These are phyloP conservation scores for Salpingoeca rosetta DNA, from an alignment of 78 protist species.

Conservation along the genomic window DNA sequence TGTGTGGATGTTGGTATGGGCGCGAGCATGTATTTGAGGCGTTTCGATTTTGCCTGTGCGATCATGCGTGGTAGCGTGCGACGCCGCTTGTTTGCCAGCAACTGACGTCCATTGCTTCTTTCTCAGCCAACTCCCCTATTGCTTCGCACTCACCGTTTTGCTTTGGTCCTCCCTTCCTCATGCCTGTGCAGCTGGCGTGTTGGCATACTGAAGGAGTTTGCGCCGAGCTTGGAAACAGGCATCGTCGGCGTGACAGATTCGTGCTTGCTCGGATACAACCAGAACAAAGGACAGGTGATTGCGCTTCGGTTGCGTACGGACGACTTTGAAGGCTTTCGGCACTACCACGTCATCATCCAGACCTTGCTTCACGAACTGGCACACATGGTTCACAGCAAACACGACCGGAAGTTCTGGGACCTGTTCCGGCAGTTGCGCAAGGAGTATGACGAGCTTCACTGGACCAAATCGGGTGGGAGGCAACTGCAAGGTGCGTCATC, in stretches of 20 bases:
- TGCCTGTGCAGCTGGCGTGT: background rate
- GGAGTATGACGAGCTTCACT: no score
- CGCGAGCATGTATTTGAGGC: no score
- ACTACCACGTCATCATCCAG: background rate
- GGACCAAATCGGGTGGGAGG: no score
- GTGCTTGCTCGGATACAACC: background rate
- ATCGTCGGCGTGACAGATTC: background rate
- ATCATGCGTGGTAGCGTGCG: no score
- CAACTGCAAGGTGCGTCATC: no score
- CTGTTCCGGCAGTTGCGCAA: background rate
- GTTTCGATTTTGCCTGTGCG: no score
- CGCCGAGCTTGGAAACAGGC: background rate
- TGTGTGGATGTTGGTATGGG: no score
- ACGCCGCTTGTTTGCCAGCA: no score
- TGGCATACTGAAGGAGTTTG: background rate
- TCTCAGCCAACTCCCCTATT: no score
- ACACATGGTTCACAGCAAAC: background rate
- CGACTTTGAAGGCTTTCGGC: background rate
- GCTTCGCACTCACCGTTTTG: no score
- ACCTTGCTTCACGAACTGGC: background rate
- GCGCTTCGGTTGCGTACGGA: background rate
- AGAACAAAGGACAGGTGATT: background rate
- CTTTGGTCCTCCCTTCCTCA: no score
- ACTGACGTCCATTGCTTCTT: no score
- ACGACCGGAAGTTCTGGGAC: background rate